Evolutionary conservation across 371 early-diverging fungal species (phyloP).

Genomic region (Mortierella sp.): DNA sequence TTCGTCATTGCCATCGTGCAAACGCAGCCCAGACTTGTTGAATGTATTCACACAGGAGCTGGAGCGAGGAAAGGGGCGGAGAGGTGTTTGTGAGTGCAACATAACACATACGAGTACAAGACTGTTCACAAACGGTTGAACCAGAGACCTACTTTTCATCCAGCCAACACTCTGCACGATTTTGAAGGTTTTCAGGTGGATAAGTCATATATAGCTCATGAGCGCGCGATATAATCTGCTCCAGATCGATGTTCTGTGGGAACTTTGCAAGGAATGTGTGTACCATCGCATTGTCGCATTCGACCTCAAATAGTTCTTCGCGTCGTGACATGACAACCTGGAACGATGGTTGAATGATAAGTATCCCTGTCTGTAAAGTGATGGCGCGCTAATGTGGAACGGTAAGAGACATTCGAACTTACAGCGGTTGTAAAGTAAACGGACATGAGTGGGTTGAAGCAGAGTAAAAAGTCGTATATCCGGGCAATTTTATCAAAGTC

Average conservation of each 20-base stretch:
- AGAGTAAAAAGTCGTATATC: slow-evolving; percentile 81
- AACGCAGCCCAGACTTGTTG: slow-evolving; percentile 15
- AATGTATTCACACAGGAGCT: slow-evolving; percentile 46
- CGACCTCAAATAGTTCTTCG: slow-evolving; percentile 58
- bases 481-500: slow-evolving; percentile 67
- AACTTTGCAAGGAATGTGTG: slow-evolving; percentile 69
- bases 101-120: neutral
- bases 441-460: slow-evolving; percentile 77
- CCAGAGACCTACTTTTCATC: slow-evolving; percentile 44
- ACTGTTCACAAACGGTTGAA: neutral
- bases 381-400: neutral
- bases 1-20: slow-evolving; percentile 31
- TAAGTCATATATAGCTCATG: slow-evolving; percentile 56
- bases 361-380: neutral
- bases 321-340: slow-evolving; percentile 64
- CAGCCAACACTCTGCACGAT: slow-evolving; percentile 53
- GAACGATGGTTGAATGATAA: neutral
- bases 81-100: neutral
- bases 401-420: slow-evolving; percentile 4
- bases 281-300: slow-evolving; percentile 63
- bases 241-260: slow-evolving; percentile 59
- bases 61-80: neutral
- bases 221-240: slow-evolving; percentile 55
- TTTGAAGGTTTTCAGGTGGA: slow-evolving; percentile 57
- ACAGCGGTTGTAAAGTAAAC: slow-evolving; percentile 78